A percentile compares a stretch with the other conserved stretches of the same genome.
Evolutionary conservation across 768 basidiomycete genomes (phyloP).

Genomic region (Leccinum imitatum): DNA sequence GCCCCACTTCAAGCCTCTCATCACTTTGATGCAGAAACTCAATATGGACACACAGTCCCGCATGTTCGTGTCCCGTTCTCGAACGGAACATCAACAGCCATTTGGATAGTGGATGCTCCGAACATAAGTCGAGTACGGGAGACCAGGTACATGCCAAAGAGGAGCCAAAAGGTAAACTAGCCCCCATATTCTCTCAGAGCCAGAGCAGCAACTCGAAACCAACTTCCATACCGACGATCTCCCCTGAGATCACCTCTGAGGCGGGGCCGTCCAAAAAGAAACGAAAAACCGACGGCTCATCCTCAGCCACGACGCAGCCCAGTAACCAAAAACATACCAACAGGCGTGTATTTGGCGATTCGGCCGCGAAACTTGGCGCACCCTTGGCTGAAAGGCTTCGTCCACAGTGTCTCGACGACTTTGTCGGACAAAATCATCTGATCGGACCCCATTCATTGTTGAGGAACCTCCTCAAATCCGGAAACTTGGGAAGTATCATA

Average conservation of each 20-base stretch:
- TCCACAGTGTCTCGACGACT: conserved; percentile 60
- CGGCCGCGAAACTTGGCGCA: conserved; percentile 34
- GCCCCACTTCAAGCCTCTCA: background rate
- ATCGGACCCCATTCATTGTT: conserved; percentile 58
- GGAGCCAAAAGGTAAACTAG: conserved; percentile 31
- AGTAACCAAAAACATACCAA: conserved; percentile 22
- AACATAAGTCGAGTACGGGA: conserved; percentile 12
- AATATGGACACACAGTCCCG: conserved; percentile 38
- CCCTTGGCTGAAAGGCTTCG: conserved; percentile 76
- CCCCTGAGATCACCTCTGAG: conserved; percentile 9
- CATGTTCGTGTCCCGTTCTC: conserved; percentile 45
- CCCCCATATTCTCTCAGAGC: conserved; percentile 42
- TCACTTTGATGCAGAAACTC: background rate
- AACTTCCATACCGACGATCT: conserved; percentile 11
- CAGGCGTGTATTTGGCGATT: conserved; percentile 16
- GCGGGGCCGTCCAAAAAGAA: conserved; percentile 28
- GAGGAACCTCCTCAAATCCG: conserved; percentile 47
- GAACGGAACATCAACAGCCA: conserved; percentile 49
- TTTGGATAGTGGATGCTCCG: conserved; percentile 47
- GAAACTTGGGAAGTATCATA: conserved; percentile 59
- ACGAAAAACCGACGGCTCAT: conserved; percentile 24
- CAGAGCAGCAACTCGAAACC: conserved; percentile 8
- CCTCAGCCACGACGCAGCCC: conserved; percentile 5
- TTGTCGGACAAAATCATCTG: conserved; percentile 71
- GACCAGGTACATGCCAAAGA: conserved; percentile 9